Percentiles rank a stretch among this genome's conserved stretches.
Conservation (phyloP, 1,139 yeast genomes). For the Debaryomycetaceae sp. region DNA sequence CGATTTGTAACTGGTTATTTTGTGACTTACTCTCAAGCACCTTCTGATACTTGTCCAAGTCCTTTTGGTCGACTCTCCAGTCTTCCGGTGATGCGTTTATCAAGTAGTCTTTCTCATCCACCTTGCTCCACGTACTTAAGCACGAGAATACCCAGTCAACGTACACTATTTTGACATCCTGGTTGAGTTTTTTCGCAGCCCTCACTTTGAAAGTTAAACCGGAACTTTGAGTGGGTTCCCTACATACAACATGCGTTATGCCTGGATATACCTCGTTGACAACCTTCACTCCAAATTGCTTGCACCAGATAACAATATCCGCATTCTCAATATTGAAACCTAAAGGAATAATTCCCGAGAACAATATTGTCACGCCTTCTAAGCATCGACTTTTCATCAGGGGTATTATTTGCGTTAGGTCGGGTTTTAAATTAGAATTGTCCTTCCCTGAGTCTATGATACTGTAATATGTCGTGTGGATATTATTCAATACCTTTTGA, state of each 20-base stretch:
- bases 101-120: slow-evolving; percentile 59
- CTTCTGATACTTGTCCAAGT: slow-evolving; percentile 41
- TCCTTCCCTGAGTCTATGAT: slow-evolving; percentile 29
- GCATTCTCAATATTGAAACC: slow-evolving; percentile 68
- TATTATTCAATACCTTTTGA: slow-evolving; percentile 56
- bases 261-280: slow-evolving; percentile 67
- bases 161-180: slow-evolving; percentile 74
- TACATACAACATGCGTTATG: slow-evolving; percentile 87
- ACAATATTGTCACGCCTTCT: slow-evolving; percentile 65
- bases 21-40: slow-evolving; percentile 19
- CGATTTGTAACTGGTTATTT: slow-evolving; percentile 9
- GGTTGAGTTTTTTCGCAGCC: slow-evolving; percentile 59
- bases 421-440: slow-evolving; percentile 35
- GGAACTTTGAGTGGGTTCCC: slow-evolving; percentile 56
- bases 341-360: slow-evolving; percentile 83
- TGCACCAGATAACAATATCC: slow-evolving; percentile 89
- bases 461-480: slow-evolving; percentile 67
- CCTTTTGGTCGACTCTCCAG: slow-evolving; percentile 41
- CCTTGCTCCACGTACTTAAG: slow-evolving; percentile 71
- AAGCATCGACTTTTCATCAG: slow-evolving; percentile 65
- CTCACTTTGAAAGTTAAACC: slow-evolving; percentile 71
- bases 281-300: slow-evolving; percentile 86
- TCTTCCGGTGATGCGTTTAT: slow-evolving; percentile 44
- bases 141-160: slow-evolving; percentile 93
- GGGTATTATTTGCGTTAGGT: slow-evolving; percentile 68